Evolutionary conservation across 768 basidiomycete genomes (phyloP).

Genomic region (Leccinum boreale): DNA sequence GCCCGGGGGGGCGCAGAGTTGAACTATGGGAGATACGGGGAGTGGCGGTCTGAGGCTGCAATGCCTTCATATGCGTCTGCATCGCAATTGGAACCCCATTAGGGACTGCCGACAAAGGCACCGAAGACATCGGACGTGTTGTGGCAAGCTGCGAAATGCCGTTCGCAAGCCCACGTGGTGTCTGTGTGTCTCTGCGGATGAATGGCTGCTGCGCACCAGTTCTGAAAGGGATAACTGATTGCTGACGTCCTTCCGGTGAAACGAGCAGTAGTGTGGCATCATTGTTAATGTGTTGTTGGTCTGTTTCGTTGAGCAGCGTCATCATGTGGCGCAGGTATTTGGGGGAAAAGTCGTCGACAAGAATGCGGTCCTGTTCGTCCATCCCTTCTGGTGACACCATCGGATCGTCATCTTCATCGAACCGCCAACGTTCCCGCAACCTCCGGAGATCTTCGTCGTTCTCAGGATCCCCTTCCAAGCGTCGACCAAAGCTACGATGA

Average conservation of each 20-base stretch:
- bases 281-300: constrained; percentile 47
- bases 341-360: constrained; percentile 70
- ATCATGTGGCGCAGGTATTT: constrained; percentile 56
- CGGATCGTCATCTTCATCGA: constrained; percentile 62
- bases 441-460: constrained; percentile 40
- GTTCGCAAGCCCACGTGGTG: constrained; percentile 20
- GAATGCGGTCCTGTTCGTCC: constrained; percentile 64
- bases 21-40: constrained; percentile 56
- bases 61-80: constrained; percentile 58
- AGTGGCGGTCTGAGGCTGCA: constrained; percentile 47
- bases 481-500: constrained; percentile 13
- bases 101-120: constrained; percentile 26
- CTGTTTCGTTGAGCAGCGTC: constrained; percentile 54
- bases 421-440: constrained; percentile 62
- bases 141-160: constrained; percentile 26
- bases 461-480: constrained; percentile 27
- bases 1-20: constrained; percentile 30
- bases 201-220: constrained; percentile 30
- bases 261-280: constrained; percentile 47
- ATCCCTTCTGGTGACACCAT: constrained; percentile 52
- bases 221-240: constrained; percentile 48
- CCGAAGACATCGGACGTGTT: constrained; percentile 19
- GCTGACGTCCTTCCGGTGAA: constrained; percentile 48
- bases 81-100: constrained; percentile 57
- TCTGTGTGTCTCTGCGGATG: constrained; percentile 25